Base-by-base conservation (phyloP, 257 asterid genomes). In the Petrea volubilis region DNA sequence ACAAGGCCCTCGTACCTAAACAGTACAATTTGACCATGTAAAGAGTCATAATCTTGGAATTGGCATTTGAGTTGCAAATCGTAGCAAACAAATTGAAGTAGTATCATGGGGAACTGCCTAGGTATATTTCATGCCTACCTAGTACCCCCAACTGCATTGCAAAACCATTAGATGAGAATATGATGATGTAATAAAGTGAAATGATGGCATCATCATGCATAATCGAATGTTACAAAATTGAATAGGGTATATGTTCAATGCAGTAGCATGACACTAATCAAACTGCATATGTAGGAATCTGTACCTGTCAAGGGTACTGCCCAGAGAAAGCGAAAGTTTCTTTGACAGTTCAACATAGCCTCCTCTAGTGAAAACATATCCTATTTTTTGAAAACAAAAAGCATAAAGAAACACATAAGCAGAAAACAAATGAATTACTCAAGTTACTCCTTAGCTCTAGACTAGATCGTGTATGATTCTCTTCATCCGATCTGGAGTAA, bases 301-400 rank as follows among this genome's bases (percentile, higher is more conserved):
- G 49, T 87, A 91, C 98, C 98, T 89, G 89, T 94, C 98, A 51
- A 94, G 97, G 53, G 97, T 89, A 77, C 76, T 75, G 29, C 98
- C 98, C 68, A 91, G 73, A 79, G 98, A 95, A 75, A 94, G 97
- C 12, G 91, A 85, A 60, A 94, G 90, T 62, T 79, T 91, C 72
- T 72, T 88, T 2, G 89, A 75, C 77, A 94, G 83, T 52, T 94
- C 97, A 47, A 94, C 86, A 66, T 83, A 94, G 70, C 98, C 97
- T 76, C 98, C 97, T 78, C 97, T 82, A 2, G 95, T 89, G 85
- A 89, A 84, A 49, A 94, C 97, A 65, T 87, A 94, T 73, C 98
- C 98, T 92, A 51, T 71, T 64, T 67, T 40, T 49, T 67, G 53
- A 33, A 57, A 64, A 58, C 28, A 20, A 60, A 75, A 38, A 27